These are phyloP conservation scores for Alternaria arborescens DNA, from an alignment of 2,329 filamentous ascomycete species.

Conservation along the genomic window DNA sequence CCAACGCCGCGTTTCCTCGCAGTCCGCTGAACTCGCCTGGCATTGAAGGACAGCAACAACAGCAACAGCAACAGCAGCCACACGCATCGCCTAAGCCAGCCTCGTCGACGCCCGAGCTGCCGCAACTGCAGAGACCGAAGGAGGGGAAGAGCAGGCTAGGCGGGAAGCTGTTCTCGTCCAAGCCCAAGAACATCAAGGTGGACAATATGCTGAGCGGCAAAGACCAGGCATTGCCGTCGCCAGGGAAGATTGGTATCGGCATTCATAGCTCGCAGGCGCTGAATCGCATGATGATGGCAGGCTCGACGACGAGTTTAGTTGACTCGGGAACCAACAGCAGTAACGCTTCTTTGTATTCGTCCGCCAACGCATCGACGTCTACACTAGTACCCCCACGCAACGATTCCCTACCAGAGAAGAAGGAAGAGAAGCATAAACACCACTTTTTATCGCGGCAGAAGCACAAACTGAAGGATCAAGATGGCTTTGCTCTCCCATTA, in stretches of 20 bases:
- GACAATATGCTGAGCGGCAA: slow-evolving; percentile 68
- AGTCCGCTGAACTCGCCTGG: slow-evolving; percentile 61
- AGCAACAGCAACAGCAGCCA: slow-evolving; percentile 25
- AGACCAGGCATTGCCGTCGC: slow-evolving; percentile 74
- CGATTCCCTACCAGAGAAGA: slow-evolving; percentile 61
- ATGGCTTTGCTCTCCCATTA: slow-evolving; percentile 73
- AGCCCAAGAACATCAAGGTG: slow-evolving; percentile 77
- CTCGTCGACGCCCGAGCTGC: slow-evolving; percentile 33
- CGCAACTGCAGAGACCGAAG: slow-evolving; percentile 70
- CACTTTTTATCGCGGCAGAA: slow-evolving; percentile 83
- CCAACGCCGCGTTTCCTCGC: slow-evolving; percentile 76
- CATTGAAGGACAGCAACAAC: slow-evolving; percentile 34
- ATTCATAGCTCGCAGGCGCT: slow-evolving; percentile 70
- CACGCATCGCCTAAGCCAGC: slow-evolving; percentile 46
- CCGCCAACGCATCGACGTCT: slow-evolving; percentile 78
- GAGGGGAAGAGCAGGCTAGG: slow-evolving; percentile 74
- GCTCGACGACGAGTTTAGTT: slow-evolving; percentile 73
- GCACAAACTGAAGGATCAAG: slow-evolving; percentile 76
- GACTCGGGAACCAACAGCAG: slow-evolving; percentile 66
- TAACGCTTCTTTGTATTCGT: slow-evolving; percentile 72
- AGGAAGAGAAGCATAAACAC: slow-evolving; percentile 77
- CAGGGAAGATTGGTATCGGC: slow-evolving; percentile 69
- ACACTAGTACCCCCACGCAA: slow-evolving; percentile 71
- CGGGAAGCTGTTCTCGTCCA: slow-evolving; percentile 73
- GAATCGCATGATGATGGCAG: slow-evolving; percentile 69